phyloP scores from a whole-genome alignment of 2,329 filamentous ascomycete species.

The Aspergillus sp. region DNA sequence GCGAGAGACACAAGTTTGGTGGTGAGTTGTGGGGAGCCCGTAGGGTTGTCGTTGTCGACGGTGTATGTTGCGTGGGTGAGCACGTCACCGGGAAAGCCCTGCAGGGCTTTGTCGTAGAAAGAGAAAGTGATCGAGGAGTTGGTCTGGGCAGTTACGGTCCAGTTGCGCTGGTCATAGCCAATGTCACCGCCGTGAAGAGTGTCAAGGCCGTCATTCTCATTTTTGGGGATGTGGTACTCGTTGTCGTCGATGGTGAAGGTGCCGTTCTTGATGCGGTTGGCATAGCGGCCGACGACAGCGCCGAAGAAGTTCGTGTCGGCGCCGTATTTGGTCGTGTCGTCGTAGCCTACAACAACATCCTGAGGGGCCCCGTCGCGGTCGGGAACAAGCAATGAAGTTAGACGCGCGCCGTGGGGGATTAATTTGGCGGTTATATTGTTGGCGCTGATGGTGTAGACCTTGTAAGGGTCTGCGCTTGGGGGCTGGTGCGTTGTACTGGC shows the following conservation, averaged over 20 bases:
- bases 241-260: constrained; percentile 53
- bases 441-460: constrained; percentile 47
- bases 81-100: constrained; percentile 49
- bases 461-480: constrained; percentile 33
- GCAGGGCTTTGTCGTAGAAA: constrained; percentile 43
- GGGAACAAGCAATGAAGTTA: constrained; percentile 50
- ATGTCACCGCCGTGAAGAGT: constrained; percentile 53
- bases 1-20: constrained; percentile 46
- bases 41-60: constrained; percentile 42
- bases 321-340: constrained; percentile 46
- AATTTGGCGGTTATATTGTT: constrained; percentile 50
- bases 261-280: constrained; percentile 58
- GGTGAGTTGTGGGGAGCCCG: constrained; percentile 44
- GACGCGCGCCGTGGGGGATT: constrained; percentile 49
- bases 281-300: constrained; percentile 52
- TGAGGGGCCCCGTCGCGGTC: constrained; percentile 50
- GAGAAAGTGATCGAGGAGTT: constrained; percentile 47
- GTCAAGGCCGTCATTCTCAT: constrained; percentile 52
- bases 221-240: constrained; percentile 50
- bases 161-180: constrained; percentile 51
- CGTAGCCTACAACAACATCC: constrained; percentile 54
- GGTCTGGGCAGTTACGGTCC: constrained; percentile 47
- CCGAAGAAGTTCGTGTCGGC: constrained; percentile 52
- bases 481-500: neutral
- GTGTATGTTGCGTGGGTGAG: constrained; percentile 48